Conservation (phyloP, 805 yeast species). For the Myxozyma geophila region DNA sequence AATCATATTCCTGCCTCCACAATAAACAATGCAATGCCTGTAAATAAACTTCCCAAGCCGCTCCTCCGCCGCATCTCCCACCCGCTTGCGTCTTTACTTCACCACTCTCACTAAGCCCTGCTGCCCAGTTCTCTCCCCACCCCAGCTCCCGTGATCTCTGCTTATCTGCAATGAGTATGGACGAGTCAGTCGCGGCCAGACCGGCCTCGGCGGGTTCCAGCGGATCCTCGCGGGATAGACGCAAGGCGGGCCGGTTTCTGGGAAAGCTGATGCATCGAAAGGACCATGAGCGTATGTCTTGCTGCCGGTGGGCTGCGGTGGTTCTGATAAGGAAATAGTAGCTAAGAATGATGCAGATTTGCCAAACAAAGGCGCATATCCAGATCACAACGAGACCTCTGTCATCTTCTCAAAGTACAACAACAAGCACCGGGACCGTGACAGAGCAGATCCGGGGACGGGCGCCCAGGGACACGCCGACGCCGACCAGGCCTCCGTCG, state of each 20-base stretch:
- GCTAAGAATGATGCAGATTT: background rate
- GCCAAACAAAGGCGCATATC: background rate
- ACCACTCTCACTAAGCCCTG: background rate
- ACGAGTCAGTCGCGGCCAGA: constrained; percentile 1
- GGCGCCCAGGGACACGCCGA: constrained; percentile 1
- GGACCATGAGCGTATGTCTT: constrained; percentile 16
- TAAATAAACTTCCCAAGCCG: background rate
- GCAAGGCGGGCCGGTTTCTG: constrained; percentile 20
- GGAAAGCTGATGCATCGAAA: constrained; percentile 23
- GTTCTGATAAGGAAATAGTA: background rate
- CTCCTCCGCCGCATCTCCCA: constrained; percentile 3
- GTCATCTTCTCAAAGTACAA: constrained; percentile 9
- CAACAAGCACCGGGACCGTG: constrained; percentile 9
- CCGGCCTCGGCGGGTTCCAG: constrained; percentile 19
- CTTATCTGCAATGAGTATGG: background rate
- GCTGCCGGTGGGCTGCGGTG: background rate
- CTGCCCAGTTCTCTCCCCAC: background rate
- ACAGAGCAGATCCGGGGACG: background rate
- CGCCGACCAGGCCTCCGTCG: constrained; percentile 1
- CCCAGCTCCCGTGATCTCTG: background rate
- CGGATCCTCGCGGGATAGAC: constrained; percentile 13
- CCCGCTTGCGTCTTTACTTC: background rate
- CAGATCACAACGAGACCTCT: constrained; percentile 6
- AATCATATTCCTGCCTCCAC: background rate
- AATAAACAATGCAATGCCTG: background rate